Evolutionary conservation across 208 protist species (phyloP).

Genomic region (Phytomonas francai): DNA sequence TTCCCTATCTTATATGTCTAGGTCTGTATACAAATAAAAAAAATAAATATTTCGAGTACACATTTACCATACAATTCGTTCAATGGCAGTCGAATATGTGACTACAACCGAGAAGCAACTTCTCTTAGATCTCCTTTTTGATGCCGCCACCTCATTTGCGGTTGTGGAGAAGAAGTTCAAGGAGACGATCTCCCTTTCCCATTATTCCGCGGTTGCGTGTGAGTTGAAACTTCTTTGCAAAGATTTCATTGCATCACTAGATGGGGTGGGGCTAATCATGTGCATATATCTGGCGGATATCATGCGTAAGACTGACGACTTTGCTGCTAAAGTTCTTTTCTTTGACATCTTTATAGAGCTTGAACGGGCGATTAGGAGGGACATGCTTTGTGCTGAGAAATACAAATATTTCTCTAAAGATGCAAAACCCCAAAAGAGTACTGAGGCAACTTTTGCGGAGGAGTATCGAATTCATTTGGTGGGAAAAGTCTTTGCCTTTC

Average conservation of each 20-base stretch:
- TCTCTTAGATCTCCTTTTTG: conserved; percentile 21
- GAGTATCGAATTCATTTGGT: conserved; percentile 51
- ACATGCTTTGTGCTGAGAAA: conserved; percentile 57
- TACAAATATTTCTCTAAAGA: conserved; percentile 73
- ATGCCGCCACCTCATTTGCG: conserved; percentile 29
- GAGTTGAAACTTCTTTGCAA: conserved; percentile 28
- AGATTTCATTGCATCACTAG: conserved; percentile 33
- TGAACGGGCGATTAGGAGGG: conserved; percentile 48
- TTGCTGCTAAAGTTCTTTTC: conserved; percentile 44
- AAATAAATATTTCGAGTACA: too few relatives aligned
- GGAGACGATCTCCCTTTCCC: conserved; percentile 29
- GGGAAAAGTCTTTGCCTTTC: conserved; percentile 62
- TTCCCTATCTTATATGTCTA: too few relatives aligned
- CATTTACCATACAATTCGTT: not conserved
- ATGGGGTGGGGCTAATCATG: conserved; percentile 40
- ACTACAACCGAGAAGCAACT: conserved; percentile 15
- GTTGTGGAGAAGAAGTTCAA: conserved; percentile 46
- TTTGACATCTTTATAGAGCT: conserved; percentile 61
- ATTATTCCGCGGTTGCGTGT: conserved; percentile 26
- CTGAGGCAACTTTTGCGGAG: conserved; percentile 54
- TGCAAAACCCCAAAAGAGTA: conserved; percentile 43
- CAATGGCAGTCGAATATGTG: conserved; percentile 15
- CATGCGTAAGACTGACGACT: conserved; percentile 44
- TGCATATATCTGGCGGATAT: conserved; percentile 43
- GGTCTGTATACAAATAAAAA: too few relatives aligned